Evolutionary conservation across 1,139 yeast genomes (phyloP).

Genomic region (Arxiozyma heterogenica): DNA sequence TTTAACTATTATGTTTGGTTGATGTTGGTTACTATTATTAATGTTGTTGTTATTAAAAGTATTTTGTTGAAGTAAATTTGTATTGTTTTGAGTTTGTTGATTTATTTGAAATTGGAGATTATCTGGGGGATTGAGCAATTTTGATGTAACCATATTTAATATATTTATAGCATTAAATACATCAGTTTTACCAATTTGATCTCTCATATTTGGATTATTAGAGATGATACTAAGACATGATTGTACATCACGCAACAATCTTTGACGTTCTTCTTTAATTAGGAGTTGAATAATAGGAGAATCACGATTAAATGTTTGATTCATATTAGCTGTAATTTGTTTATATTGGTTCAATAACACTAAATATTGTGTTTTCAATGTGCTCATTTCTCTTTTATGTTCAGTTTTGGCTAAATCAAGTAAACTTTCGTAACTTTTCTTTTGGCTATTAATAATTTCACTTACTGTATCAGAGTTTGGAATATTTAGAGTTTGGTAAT

Average conservation of each 20-base stretch:
- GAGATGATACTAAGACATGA: neutral
- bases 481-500: neutral
- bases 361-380: neutral
- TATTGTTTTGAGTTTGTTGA: neutral
- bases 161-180: slow-evolving; percentile 2
- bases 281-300: neutral
- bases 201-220: neutral
- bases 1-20: neutral
- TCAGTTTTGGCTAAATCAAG: neutral
- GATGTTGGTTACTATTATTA: neutral
- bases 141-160: neutral
- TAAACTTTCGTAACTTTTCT: neutral
- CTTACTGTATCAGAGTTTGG: neutral
- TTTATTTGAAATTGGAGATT: neutral
- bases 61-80: neutral
- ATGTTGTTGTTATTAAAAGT: no score
- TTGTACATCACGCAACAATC: neutral
- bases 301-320: neutral
- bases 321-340: neutral
- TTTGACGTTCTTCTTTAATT: neutral
- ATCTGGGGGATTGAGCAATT: neutral
- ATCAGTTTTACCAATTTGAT: neutral
- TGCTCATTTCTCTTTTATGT: neutral
- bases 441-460: neutral
- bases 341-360: neutral